Evolutionary conservation across 495 filamentous ascomycete genomes (phyloP).

Genomic region (Choiromyces venosus): DNA sequence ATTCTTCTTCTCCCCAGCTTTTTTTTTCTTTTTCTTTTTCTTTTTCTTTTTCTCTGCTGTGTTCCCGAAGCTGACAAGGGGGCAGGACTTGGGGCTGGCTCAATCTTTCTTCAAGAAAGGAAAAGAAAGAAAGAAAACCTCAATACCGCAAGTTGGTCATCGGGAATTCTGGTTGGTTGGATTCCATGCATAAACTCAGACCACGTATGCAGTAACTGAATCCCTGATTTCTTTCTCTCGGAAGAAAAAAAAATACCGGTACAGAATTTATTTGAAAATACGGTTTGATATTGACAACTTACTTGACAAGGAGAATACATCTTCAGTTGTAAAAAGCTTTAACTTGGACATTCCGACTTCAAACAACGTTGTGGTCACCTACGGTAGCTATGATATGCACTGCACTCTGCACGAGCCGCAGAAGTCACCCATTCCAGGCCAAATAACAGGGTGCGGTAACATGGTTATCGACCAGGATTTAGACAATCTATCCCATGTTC

Average conservation of each 20-base stretch:
- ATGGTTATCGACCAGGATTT: not conserved
- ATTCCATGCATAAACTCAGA: not conserved
- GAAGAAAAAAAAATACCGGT: not conserved
- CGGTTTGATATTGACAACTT: not conserved
- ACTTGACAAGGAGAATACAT: not conserved
- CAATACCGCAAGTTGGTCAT: not conserved
- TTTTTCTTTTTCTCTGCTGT: not conserved
- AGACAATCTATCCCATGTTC: not conserved
- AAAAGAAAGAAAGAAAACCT: not conserved
- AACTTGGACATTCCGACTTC: not conserved
- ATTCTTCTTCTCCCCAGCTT: not conserved
- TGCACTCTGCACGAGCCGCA: not conserved
- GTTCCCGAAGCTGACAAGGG: not conserved
- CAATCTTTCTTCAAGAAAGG: not conserved
- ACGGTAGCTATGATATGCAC: not conserved
- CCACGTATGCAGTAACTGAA: not conserved
- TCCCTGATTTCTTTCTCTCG: not conserved
- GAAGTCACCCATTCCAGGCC: not conserved
- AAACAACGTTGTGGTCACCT: not conserved
- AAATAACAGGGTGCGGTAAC: not conserved
- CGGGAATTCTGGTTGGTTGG: not conserved
- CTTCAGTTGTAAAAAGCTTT: not conserved
- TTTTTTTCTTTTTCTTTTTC: not conserved
- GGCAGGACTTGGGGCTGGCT: not conserved
- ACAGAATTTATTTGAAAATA: not conserved